Evolutionary conservation across 2,329 filamentous ascomycete genomes (phyloP).

Genomic region (Trichoderma asperellum): DNA sequence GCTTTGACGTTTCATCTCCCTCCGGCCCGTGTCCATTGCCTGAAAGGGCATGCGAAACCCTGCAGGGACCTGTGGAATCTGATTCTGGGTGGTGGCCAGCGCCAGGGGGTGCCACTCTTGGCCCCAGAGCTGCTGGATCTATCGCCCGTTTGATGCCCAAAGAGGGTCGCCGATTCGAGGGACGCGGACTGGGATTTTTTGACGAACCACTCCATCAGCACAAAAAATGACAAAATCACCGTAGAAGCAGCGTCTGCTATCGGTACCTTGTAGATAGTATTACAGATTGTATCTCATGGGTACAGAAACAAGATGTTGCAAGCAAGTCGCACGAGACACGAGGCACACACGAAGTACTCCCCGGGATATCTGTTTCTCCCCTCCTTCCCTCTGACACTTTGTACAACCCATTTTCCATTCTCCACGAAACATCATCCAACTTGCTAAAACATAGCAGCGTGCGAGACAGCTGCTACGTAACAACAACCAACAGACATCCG

Average conservation of each 20-base stretch:
- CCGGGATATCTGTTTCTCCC: slow-evolving; percentile 21
- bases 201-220: background rate
- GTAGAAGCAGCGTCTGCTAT: background rate
- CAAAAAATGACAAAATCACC: background rate
- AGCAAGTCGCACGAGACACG: background rate
- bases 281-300: background rate
- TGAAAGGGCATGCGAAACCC: slow-evolving; percentile 20
- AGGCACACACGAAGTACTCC: background rate
- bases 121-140: background rate
- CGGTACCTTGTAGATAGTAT: background rate
- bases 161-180: slow-evolving; percentile 23
- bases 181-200: background rate
- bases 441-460: background rate
- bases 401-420: background rate
- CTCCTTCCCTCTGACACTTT: background rate
- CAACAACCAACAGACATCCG: background rate
- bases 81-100: slow-evolving; percentile 5
- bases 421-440: background rate
- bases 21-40: slow-evolving; percentile 17
- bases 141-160: slow-evolving; percentile 24
- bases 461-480: background rate
- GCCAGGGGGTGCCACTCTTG: background rate
- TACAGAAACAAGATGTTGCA: background rate
- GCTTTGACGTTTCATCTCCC: slow-evolving; percentile 12
- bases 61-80: slow-evolving; percentile 24